These are phyloP conservation scores for Fomitiporia mediterranea DNA, from an alignment of 1,284 basidiomycete species.

Conservation along the genomic window DNA sequence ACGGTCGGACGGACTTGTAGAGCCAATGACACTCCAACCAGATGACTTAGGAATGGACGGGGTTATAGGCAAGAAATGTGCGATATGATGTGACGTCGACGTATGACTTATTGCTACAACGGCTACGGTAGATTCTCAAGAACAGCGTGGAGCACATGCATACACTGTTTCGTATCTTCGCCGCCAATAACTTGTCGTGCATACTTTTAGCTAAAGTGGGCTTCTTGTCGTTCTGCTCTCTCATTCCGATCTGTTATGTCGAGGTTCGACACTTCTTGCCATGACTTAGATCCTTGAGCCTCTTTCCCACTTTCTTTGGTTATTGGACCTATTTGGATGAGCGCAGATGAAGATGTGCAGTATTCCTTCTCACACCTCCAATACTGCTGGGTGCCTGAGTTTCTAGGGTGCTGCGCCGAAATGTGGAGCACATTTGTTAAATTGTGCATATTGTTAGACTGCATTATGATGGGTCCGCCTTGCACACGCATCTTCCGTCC, in stretches of 20 bases:
- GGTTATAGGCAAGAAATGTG: neutral
- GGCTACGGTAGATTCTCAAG: slow-evolving; percentile 9
- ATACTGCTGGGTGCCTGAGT: neutral
- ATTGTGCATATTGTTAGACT: neutral
- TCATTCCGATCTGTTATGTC: neutral
- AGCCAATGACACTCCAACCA: neutral
- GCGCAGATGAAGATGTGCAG: neutral
- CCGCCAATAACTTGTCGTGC: neutral
- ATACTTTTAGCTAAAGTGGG: neutral
- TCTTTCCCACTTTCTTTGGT: too few species aligned
- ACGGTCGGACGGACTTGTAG: neutral
- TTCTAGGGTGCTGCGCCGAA: neutral
- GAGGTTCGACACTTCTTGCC: neutral
- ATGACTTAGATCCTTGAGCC: neutral
- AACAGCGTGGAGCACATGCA: neutral
- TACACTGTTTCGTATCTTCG: neutral
- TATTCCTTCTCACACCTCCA: neutral
- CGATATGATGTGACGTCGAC: neutral
- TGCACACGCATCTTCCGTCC: too few species aligned
- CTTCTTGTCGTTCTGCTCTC: neutral
- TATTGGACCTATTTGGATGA: neutral
- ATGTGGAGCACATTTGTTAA: neutral
- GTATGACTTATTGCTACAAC: neutral
- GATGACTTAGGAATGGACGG: neutral
- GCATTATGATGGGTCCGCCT: neutral